Conservation (phyloP, 2,329 filamentous ascomycete genomes). For the Aspergillus carbonarius region DNA sequence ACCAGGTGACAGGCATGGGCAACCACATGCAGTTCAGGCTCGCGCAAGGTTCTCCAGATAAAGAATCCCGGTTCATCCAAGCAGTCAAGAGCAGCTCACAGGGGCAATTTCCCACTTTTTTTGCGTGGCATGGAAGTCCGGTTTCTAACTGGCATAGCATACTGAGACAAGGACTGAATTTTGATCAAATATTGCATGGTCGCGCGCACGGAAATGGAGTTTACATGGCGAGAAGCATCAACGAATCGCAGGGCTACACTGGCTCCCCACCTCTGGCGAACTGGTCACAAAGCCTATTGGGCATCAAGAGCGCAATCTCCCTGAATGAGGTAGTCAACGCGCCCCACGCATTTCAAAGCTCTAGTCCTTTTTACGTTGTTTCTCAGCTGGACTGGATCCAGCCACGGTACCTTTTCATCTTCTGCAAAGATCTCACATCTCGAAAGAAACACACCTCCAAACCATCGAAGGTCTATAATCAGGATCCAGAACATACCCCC, state of each 20-base stretch:
- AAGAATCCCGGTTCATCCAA: constrained; percentile 71
- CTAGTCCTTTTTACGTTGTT: constrained; percentile 67
- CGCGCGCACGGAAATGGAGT: constrained; percentile 75
- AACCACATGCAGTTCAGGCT: constrained; percentile 81
- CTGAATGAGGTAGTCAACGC: constrained; percentile 84
- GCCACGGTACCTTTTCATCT: constrained; percentile 77
- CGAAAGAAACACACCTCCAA: neutral
- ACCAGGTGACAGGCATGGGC: constrained; percentile 63
- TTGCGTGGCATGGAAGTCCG: constrained; percentile 82
- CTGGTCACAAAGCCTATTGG: constrained; percentile 69
- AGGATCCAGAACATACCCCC: constrained; percentile 41
- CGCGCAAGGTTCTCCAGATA: constrained; percentile 83
- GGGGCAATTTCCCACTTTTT: constrained; percentile 64
- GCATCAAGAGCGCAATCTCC: constrained; percentile 61
- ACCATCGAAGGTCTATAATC: constrained; percentile 29
- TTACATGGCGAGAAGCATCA: constrained; percentile 68
- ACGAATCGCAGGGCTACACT: constrained; percentile 57
- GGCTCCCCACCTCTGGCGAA: neutral
- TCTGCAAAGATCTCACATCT: constrained; percentile 23
- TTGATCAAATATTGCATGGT: constrained; percentile 61
- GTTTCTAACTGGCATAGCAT: constrained; percentile 87
- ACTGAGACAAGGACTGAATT: constrained; percentile 77
- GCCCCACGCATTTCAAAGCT: constrained; percentile 59
- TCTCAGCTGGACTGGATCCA: constrained; percentile 81
- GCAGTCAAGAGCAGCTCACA: constrained; percentile 53